Conservation (phyloP, 129 eudicot species). For the Scalesia atractyloides region DNA sequence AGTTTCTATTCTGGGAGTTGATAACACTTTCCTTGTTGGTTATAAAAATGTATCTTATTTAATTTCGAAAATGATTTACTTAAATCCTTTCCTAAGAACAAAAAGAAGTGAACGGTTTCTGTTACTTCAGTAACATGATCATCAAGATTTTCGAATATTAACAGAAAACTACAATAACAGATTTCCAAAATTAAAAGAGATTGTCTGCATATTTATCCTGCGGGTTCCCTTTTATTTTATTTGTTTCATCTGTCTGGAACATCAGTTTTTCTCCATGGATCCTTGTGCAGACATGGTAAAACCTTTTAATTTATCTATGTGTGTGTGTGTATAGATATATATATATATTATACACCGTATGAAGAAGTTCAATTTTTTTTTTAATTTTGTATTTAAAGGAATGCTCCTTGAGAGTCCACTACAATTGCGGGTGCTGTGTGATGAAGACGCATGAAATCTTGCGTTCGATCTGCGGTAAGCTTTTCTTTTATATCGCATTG, state of each 20-base stretch:
- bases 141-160: neutral
- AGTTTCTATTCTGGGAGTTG: constrained; percentile 25
- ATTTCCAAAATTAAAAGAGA: constrained; percentile 3
- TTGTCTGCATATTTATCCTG: neutral
- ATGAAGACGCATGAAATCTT: constrained; percentile 48
- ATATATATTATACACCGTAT: neutral
- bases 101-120: neutral
- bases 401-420: constrained; percentile 52
- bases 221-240: neutral
- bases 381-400: constrained; percentile 24
- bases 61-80: constrained; percentile 9
- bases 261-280: constrained; percentile 34
- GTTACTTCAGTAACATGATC: neutral
- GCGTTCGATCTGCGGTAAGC: constrained; percentile 47
- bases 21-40: constrained; percentile 10
- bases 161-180: neutral
- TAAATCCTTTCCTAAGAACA: constrained; percentile 3
- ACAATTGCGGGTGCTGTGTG: constrained; percentile 48
- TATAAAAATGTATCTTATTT: constrained; percentile 3
- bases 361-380: neutral
- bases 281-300: constrained; percentile 41
- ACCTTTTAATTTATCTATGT: neutral
- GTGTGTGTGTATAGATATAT: too few species aligned
- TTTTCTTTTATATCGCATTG: neutral
- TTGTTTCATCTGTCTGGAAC: constrained; percentile 7